Evolutionary conservation across 768 basidiomycete species (phyloP), one percentile per base, ranked within the genome.

Genomic region (Cyathus striatus): DNA sequence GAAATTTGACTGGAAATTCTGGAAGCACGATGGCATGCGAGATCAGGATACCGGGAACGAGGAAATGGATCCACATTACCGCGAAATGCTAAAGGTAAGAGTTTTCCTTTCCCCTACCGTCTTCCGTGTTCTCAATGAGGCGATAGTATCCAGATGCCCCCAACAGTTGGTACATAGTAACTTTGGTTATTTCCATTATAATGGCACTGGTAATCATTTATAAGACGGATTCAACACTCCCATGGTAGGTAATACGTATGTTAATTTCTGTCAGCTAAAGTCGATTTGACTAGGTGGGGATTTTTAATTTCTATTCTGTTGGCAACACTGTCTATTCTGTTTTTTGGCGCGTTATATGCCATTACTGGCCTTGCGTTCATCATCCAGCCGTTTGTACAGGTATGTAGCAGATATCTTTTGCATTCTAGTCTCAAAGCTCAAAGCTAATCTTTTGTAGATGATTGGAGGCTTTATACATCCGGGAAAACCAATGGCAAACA

Each of bases 401-500:
- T 76, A 56, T 55, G 48, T 42, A 14, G 5, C 46, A 23, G 23
- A 24, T 22, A 17, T 3, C n/a, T 13, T 33, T 14, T 37, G 21
- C 13, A 55, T 30, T 54, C 60, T 44, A 59, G 61, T 12, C 62
- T 57, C 55, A 61, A 62, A 56, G 58, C 59, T 42, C 20, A 38
- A 33, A 22, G 16, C 16, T 17, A 22, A 3, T 18, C 45, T 64
- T 48, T 55, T 61, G 49, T 62, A 79, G 71, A 80, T 80, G 76
- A 72, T 79, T 16, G 76, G 73, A n/a, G 75, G 74, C 3, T 73
- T 71, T 24, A 64, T 80, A 22, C 73, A 75, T 51, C 76, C 80
- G 5, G 79, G 80, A 18, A 76, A 75, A 49, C 79, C 80, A 1
- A 75, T 81, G 43, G 80, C 81, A n/a, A 85, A 83, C 56, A 78